Base-by-base conservation (phyloP, 1,139 yeast species). In the Kodamaea sp. region DNA sequence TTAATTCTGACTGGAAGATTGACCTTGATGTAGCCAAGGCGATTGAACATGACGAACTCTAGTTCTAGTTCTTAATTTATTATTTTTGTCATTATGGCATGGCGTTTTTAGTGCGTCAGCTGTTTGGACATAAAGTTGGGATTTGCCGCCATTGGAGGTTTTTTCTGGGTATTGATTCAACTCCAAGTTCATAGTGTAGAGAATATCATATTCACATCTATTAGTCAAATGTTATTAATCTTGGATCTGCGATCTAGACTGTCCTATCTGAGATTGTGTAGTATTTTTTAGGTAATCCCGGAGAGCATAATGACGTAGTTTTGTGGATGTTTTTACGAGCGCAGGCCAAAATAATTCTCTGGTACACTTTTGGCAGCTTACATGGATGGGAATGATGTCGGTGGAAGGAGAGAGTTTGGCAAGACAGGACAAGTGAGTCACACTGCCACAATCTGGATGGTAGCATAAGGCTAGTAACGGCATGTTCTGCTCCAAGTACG, bases 1-100 rank as follows among this genome's bases (percentile, higher is more conserved):
- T 83, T 29, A 70, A 70, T 37, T 41, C 60, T n/a, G 61, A 63
- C 24, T 85, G 88, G 87, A 51, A n/a, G n/a, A n/a, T n/a, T n/a
- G n/a, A n/a, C n/a, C n/a, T n/a, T n/a, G n/a, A n/a, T n/a, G n/a
- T n/a, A n/a, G n/a, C n/a, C n/a, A 41, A 29, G 5, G n/a, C n/a
- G n/a, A 15, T 41, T 10, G 46, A 38, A n/a, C 66, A 60, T 42
- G 67, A 62, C n/a, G n/a, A n/a, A n/a, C 21, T 19, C 8, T 19
- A 19, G 21, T 19, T 19, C 21, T 7, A 19, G 21, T 19, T 19
- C 21, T n/a, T n/a, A n/a, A n/a, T n/a, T n/a, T n/a, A n/a, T n/a
- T n/a, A n/a, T n/a, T n/a, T n/a, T n/a, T n/a, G n/a, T n/a, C n/a
- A n/a, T n/a, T n/a, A n/a, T n/a, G n/a, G n/a, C n/a, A n/a, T n/a